Conservation (phyloP, 2,329 filamentous ascomycete genomes). For the Emergomyces orientalis region DNA sequence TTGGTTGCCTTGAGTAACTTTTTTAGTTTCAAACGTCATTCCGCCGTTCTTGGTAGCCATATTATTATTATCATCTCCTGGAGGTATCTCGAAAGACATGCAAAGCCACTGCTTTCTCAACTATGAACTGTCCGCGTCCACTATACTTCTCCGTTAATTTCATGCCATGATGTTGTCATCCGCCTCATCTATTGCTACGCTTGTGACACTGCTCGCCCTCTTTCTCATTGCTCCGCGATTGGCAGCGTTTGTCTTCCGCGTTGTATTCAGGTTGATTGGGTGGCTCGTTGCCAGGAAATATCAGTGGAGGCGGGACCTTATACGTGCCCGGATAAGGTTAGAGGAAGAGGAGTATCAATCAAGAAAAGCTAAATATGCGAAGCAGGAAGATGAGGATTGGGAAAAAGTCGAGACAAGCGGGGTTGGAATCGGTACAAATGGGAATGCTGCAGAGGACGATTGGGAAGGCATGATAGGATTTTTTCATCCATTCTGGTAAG, state of each 20-base stretch:
- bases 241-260: constrained; percentile 25
- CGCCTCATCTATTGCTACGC: constrained; percentile 23
- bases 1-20: too few relatives aligned
- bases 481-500: constrained; percentile 94
- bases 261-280: constrained; percentile 41
- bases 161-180: constrained; percentile 17
- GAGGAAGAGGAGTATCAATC: constrained; percentile 31
- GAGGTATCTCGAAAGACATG: neutral
- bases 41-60: too few relatives aligned
- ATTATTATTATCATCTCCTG: neutral
- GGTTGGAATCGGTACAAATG: constrained; percentile 38
- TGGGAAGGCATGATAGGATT: constrained; percentile 88
- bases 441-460: constrained; percentile 42
- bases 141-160: neutral
- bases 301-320: constrained; percentile 50
- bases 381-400: constrained; percentile 55
- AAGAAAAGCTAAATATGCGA: constrained; percentile 22
- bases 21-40: too few relatives aligned
- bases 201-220: constrained; percentile 27
- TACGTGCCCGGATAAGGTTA: constrained; percentile 41
- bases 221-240: constrained; percentile 29
- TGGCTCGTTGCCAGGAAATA: constrained; percentile 56
- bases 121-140: neutral
- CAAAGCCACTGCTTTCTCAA: neutral
- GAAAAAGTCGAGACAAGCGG: constrained; percentile 54